phyloP scores from a whole-genome alignment of 2,329 filamentous ascomycete genomes.

The Metarhizium brunneum region DNA sequence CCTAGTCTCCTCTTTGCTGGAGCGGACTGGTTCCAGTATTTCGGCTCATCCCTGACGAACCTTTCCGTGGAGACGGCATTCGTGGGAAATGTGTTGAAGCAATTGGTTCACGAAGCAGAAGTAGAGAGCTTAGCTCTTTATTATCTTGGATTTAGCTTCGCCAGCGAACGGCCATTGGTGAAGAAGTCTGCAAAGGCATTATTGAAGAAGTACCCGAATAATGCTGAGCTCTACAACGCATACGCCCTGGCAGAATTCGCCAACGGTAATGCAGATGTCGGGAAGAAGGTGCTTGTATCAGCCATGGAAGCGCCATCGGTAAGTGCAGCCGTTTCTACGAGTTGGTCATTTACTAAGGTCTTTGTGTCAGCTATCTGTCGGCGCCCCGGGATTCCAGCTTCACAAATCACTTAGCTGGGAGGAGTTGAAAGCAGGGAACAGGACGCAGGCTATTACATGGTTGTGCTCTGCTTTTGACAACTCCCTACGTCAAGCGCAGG shows the following conservation, averaged over 20 bases:
- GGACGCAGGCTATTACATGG: slow-evolving; percentile 23
- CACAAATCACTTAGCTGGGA: slow-evolving; percentile 61
- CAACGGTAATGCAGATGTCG: slow-evolving; percentile 46
- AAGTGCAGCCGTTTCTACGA: slow-evolving; percentile 8
- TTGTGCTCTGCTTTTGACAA: slow-evolving; percentile 31
- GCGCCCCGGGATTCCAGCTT: slow-evolving; percentile 27
- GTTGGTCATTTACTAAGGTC: not conserved
- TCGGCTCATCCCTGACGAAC: slow-evolving; percentile 18
- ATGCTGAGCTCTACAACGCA: slow-evolving; percentile 63
- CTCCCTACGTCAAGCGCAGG: slow-evolving; percentile 7
- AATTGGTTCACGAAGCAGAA: slow-evolving; percentile 39
- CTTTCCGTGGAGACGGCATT: slow-evolving; percentile 31
- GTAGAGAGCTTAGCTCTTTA: slow-evolving; percentile 50
- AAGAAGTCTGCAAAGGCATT: slow-evolving; percentile 65
- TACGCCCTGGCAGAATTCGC: slow-evolving; percentile 65
- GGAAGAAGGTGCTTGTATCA: slow-evolving; percentile 56
- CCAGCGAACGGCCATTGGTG: slow-evolving; percentile 42
- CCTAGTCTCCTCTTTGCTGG: slow-evolving; percentile 45
- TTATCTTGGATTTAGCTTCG: slow-evolving; percentile 56
- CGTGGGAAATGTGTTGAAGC: slow-evolving; percentile 44
- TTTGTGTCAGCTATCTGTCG: slow-evolving; percentile 9
- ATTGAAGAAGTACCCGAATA: slow-evolving; percentile 57
- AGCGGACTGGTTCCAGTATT: slow-evolving; percentile 33
- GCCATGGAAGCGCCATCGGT: slow-evolving; percentile 38
- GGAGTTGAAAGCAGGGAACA: slow-evolving; percentile 37